phyloP scores from a whole-genome alignment of 2,329 filamentous ascomycete species.

The Capronia americana region DNA sequence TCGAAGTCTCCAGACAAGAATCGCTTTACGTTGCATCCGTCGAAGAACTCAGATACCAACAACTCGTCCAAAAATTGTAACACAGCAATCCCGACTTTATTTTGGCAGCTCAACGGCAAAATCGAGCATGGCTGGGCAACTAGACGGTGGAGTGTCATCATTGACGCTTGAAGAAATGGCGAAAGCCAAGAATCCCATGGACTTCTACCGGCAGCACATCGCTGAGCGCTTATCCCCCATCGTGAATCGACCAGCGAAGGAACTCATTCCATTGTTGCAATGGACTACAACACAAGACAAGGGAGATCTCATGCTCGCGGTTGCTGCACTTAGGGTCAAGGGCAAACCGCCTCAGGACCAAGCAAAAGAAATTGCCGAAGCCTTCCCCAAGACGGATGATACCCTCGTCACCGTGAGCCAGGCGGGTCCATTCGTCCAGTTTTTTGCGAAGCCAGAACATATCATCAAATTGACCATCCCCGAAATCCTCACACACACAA shows the following conservation, averaged over 20 bases:
- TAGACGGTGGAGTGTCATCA: constrained; percentile 34
- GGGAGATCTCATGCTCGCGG: constrained; percentile 53
- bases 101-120: constrained; percentile 6
- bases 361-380: constrained; percentile 60
- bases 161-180: constrained; percentile 45
- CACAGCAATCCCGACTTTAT: constrained; percentile 12
- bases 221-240: constrained; percentile 49
- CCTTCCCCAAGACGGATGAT: constrained; percentile 65
- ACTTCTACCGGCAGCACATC: constrained; percentile 55
- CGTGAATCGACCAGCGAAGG: constrained; percentile 48
- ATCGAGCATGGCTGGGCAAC: constrained; percentile 28
- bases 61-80: background rate
- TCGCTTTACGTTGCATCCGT: background rate
- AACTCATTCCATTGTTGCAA: constrained; percentile 50
- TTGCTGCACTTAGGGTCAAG: constrained; percentile 56
- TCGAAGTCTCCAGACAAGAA: background rate
- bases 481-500: constrained; percentile 63
- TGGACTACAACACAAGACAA: constrained; percentile 57
- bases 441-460: constrained; percentile 68
- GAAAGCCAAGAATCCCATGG: constrained; percentile 52
- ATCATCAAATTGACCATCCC: constrained; percentile 65
- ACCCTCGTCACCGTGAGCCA: constrained; percentile 44
- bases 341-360: constrained; percentile 65
- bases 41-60: background rate
- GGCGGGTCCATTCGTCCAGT: constrained; percentile 66